Base-by-base conservation (phyloP, 768 basidiomycete genomes). In the Agaricus bisporus region DNA sequence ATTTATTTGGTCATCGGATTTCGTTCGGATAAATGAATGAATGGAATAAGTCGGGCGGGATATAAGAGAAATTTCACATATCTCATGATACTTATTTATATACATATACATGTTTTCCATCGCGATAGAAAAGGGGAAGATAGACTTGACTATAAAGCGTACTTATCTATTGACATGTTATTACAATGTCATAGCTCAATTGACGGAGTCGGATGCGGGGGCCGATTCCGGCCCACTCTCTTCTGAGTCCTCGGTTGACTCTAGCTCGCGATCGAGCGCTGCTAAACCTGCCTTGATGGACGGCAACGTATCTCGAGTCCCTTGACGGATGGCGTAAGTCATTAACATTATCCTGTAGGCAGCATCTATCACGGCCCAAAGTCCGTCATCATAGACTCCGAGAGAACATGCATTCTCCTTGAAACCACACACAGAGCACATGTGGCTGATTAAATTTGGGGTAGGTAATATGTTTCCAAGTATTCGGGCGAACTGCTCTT, bases 381-480 rank as follows among this genome's bases (percentile, higher is more conserved):
- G 68, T 18, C 71, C 71, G 32, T 79, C 75, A 58, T 89, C 84
- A 48, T 76, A 78, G 1, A 90, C 66, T 3, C 87, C 87, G n/a
- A 91, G 72, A 18, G 79, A 78, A 55, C 81, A 82, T 2, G 77
- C 78, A 62, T 91, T 90, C 54, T 78, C 73, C 86, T 87, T 91
- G 29, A 90, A 65, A 6, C 83, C 87, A 52, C 83, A 77, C 36
- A 88, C 76, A 35, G 63, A 68, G 48, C 71, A 66, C 5, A 77
- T 68, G 49, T 78, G 72, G 37, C 71, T 68, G 43, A 85, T 65
- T 7, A 89, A 71, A 12, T 73, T 75, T 26, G 70, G 71, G 36
- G 70, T 51, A 36, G 74, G 73, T 61, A 70, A 79, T 22, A 70
- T 75, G 60, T 59, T 55, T 3, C 72, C 74, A 5, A 80, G 59